Percentiles rank a stretch among this genome's conserved stretches.
phyloP scores from a whole-genome alignment of 2,329 filamentous ascomycete genomes.

The Botrytis elliptica region DNA sequence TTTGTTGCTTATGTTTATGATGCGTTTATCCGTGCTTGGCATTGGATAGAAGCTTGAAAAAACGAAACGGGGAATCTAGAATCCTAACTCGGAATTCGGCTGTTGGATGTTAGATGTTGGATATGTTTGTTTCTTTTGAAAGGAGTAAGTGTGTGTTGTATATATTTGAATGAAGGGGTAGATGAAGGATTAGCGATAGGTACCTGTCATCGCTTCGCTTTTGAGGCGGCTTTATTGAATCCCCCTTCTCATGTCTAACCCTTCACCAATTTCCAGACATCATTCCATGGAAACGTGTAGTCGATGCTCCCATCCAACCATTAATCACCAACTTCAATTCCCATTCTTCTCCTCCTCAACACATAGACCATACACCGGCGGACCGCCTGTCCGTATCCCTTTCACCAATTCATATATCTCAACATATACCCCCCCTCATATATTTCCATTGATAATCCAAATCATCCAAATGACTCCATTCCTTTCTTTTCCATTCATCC shows the following conservation, averaged over 20 bases:
- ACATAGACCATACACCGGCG: not conserved
- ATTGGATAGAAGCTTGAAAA: slow-evolving; percentile 4
- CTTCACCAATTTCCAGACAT: not conserved
- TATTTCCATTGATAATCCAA: not conserved
- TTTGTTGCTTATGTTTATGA: slow-evolving; percentile 2
- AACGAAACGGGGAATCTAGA: not conserved
- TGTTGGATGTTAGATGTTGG: not conserved
- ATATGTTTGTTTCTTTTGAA: not conserved
- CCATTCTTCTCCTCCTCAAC: not conserved
- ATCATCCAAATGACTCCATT: not conserved
- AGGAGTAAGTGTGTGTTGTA: not conserved
- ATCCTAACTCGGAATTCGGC: not conserved
- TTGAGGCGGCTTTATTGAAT: not conserved
- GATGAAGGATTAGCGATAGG: not conserved
- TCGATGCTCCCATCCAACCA: not conserved
- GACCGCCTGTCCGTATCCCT: slow-evolving; percentile 7
- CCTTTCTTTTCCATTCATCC: not conserved
- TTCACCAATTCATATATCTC: not conserved
- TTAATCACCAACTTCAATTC: not conserved
- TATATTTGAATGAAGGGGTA: slow-evolving; percentile 1
- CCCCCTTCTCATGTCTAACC: not conserved
- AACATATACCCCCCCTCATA: not conserved
- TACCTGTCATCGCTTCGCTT: not conserved
- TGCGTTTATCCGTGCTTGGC: slow-evolving; percentile 14
- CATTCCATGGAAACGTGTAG: not conserved